Conservation (phyloP, 2,329 filamentous ascomycete genomes). For the Parastagonospora nodorum region DNA sequence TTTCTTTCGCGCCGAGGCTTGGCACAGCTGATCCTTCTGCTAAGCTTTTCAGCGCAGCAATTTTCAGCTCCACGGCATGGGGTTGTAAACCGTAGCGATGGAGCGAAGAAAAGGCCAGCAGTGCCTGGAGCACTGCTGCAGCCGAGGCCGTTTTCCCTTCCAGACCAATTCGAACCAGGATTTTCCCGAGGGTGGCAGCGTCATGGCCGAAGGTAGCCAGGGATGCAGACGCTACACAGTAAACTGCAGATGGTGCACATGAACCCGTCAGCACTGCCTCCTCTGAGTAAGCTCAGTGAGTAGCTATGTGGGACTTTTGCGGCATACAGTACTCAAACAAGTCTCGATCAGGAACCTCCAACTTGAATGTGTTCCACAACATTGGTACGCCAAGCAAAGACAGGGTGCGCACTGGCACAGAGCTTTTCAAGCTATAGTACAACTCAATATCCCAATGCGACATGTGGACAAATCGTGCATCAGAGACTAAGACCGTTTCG, state of each 20-base stretch:
- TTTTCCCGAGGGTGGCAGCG: not conserved
- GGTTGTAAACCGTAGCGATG: constrained; percentile 15
- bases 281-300: not conserved
- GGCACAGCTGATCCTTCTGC: not conserved
- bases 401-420: not conserved
- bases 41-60: constrained; percentile 11
- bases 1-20: constrained; percentile 4
- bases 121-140: constrained; percentile 10
- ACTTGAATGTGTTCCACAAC: not conserved
- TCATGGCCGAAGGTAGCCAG: constrained; percentile 13
- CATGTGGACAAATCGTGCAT: constrained; percentile 1
- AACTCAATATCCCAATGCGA: constrained; percentile 1
- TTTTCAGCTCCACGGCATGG: constrained; percentile 15
- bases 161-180: not conserved
- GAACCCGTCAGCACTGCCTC: not conserved
- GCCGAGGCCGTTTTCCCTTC: constrained; percentile 6
- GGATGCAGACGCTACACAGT: constrained; percentile 2
- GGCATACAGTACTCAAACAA: constrained; percentile 2
- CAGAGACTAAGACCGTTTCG: not conserved
- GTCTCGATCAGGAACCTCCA: constrained; percentile 1
- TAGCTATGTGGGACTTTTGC: not conserved
- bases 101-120: constrained; percentile 16
- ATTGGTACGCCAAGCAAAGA: constrained; percentile 1
- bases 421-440: not conserved
- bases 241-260: constrained; percentile 6